Base-by-base conservation (phyloP, 2,329 filamentous ascomycete genomes). In the Dactylellina drechsleri region DNA sequence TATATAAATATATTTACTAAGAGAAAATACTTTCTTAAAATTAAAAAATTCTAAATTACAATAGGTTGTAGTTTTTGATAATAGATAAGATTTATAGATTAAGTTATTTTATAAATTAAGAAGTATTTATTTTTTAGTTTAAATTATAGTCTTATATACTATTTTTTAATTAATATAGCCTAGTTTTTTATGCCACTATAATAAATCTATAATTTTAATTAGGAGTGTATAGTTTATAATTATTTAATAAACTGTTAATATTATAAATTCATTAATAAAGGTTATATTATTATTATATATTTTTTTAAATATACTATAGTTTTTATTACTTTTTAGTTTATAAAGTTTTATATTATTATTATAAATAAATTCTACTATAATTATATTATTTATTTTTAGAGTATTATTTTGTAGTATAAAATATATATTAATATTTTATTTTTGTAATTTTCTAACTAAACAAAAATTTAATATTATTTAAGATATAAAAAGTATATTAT, bases 181-280 rank as follows among this genome's bases (percentile, higher is more conserved):
- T n/a, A n/a, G n/a, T n/a, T n/a, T n/a, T n/a, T n/a, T n/a, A n/a
- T n/a, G n/a, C n/a, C n/a, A n/a, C n/a, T n/a, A n/a, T n/a, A n/a
- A n/a, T n/a, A n/a, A n/a, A n/a, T n/a, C n/a, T n/a, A n/a, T n/a
- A 41, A 41, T 41, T 41, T 41, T 41, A 7, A 41, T 41, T 7
- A 41, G 13, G 6, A 41, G 13, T 41, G 13, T 41, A 41, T 41
- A n/a, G n/a, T n/a, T n/a, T n/a, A n/a, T n/a, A n/a, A n/a, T n/a
- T n/a, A n/a, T n/a, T n/a, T n/a, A n/a, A n/a, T n/a, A n/a, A n/a
- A 41, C 16, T 49, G 16, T 49, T 49, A 49, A 10, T 10, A 49
- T 49, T 49, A 49, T 49, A 49, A 49, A 10, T 49, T 49, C 16
- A 49, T 49, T 10, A 49, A 49, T 49, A 49, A 12, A 49, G 16